These are phyloP conservation scores for Alternaria atra DNA, from an alignment of 2,329 filamentous ascomycete species.

Conservation along the genomic window DNA sequence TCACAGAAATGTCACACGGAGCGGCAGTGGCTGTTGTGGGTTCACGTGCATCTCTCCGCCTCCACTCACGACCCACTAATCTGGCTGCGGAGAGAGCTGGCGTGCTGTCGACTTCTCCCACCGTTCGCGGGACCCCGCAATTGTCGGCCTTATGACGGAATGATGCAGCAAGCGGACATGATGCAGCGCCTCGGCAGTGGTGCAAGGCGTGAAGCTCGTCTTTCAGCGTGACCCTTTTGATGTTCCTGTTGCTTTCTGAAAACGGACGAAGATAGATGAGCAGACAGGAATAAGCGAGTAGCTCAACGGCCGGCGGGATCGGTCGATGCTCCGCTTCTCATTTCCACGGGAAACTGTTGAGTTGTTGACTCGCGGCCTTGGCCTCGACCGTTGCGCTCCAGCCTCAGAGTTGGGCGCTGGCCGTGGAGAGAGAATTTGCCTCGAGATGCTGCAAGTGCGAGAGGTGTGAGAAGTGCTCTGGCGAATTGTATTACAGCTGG, in stretches of 20 bases:
- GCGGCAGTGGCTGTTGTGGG: conserved; percentile 3
- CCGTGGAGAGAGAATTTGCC: conserved; percentile 2
- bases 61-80: conserved; percentile 21
- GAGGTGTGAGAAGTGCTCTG: not conserved
- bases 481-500: not conserved
- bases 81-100: conserved; percentile 19
- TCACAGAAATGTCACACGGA: conserved; percentile 4
- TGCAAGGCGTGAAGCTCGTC: not conserved
- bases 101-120: conserved; percentile 20
- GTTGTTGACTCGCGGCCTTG: conserved; percentile 34
- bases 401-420: conserved; percentile 13
- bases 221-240: conserved; percentile 3
- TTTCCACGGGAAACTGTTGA: conserved; percentile 37
- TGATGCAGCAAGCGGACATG: conserved; percentile 20
- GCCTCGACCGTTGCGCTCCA: conserved; percentile 26
- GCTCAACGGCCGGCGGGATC: conserved; percentile 16
- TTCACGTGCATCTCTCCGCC: conserved; percentile 21
- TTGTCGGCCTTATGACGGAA: conserved; percentile 26
- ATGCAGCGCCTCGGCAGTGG: conserved; percentile 18
- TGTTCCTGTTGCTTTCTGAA: conserved; percentile 1
- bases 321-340: conserved; percentile 33
- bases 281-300: conserved; percentile 11
- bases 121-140: conserved; percentile 29
- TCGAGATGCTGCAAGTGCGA: not conserved
- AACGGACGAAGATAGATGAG: conserved; percentile 3